Evolutionary conservation across 2,329 filamentous ascomycete genomes (phyloP).

Genomic region (Didymella segeticola): DNA sequence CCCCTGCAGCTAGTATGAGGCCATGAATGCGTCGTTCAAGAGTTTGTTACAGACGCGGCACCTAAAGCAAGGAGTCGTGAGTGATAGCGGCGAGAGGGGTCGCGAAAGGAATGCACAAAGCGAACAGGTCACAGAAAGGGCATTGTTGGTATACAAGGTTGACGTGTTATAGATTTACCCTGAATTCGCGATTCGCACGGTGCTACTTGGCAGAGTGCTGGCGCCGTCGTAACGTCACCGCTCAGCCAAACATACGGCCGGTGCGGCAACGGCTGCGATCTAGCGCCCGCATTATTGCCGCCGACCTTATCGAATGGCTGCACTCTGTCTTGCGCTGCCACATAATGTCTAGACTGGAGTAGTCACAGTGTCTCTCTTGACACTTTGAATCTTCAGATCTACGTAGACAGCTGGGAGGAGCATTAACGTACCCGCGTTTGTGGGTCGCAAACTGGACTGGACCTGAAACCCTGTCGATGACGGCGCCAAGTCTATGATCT

Average conservation of each 20-base stretch:
- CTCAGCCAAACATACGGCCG: constrained; percentile 8
- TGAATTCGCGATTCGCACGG: constrained; percentile 4
- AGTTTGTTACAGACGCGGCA: not conserved
- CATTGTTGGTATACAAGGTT: constrained; percentile 12
- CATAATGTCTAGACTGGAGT: not conserved
- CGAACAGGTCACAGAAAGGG: constrained; percentile 5
- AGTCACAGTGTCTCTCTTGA: not conserved
- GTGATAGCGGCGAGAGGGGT: constrained; percentile 10
- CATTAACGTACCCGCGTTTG: constrained; percentile 6
- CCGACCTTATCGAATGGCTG: not conserved
- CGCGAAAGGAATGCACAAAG: constrained; percentile 14
- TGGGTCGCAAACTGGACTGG: constrained; percentile 8
- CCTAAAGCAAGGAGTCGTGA: constrained; percentile 1
- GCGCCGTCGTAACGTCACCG: constrained; percentile 18
- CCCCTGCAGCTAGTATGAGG: constrained; percentile 7
- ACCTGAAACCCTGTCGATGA: constrained; percentile 11
- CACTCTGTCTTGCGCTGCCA: not conserved
- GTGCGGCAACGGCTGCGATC: not conserved
- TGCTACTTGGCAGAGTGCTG: constrained; percentile 7
- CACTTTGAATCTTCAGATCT: not conserved
- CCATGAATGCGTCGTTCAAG: constrained; percentile 1
- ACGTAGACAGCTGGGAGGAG: constrained; percentile 6
- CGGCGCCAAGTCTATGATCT: constrained; percentile 4
- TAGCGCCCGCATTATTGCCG: constrained; percentile 10
- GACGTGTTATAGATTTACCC: constrained; percentile 14